Percentiles rank a stretch among this genome's conserved stretches.
Conservation (phyloP, 805 yeast species). For the Wickerhamomyces bisporus region DNA sequence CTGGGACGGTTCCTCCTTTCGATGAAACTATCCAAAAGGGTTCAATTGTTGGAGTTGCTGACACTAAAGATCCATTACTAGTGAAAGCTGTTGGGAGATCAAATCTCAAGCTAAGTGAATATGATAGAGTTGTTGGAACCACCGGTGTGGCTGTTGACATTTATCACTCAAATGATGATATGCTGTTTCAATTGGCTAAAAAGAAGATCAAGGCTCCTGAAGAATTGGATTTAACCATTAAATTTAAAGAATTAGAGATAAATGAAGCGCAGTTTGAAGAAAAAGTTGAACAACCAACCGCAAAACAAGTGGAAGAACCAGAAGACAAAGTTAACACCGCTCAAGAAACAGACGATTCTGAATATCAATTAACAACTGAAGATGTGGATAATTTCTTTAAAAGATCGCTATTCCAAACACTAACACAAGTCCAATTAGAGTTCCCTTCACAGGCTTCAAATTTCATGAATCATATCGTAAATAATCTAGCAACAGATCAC, state of each 20-base stretch:
- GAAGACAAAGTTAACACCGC: constrained; percentile 7
- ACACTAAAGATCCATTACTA: constrained; percentile 52
- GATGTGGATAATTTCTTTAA: constrained; percentile 74
- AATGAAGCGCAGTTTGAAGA: constrained; percentile 12
- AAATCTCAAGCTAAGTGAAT: constrained; percentile 38
- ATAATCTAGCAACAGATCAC: constrained; percentile 70
- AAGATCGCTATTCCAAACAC: constrained; percentile 65
- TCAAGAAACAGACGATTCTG: constrained; percentile 9
- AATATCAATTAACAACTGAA: constrained; percentile 37
- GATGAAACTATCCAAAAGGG: constrained; percentile 46
- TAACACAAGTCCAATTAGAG: constrained; percentile 49
- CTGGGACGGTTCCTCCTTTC: constrained; percentile 60
- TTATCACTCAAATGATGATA: constrained; percentile 65
- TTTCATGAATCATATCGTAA: constrained; percentile 64
- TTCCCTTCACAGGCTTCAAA: constrained; percentile 70
- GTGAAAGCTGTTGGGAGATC: constrained; percentile 71
- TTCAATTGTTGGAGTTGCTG: constrained; percentile 65
- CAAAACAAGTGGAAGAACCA: constrained; percentile 4
- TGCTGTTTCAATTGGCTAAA: constrained; percentile 47
- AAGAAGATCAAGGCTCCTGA: constrained; percentile 39
- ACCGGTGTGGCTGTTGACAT: constrained; percentile 77
- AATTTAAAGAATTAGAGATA: constrained; percentile 15
- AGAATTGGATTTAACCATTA: constrained; percentile 24
- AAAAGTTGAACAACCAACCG: constrained; percentile 8
- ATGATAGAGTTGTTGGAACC: constrained; percentile 48